These are phyloP conservation scores for Marasmius oreades DNA, from an alignment of 1,284 basidiomycete species.

Conservation along the genomic window DNA sequence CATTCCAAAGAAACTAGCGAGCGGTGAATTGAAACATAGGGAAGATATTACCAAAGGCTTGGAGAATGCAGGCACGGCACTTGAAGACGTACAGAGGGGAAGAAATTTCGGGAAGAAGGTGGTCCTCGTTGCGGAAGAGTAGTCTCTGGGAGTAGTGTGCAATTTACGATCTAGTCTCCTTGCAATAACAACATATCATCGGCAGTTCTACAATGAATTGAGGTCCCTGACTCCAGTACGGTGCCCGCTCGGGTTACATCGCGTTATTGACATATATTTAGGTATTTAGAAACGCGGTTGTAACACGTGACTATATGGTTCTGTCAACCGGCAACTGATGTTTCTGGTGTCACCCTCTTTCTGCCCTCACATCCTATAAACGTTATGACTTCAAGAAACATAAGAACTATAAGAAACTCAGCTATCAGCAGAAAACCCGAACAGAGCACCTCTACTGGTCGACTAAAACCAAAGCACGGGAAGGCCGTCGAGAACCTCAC, in stretches of 20 bases:
- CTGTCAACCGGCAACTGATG: neutral
- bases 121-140: constrained; percentile 28
- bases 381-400: neutral
- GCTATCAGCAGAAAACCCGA: neutral
- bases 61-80: constrained; percentile 34
- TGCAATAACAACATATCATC: neutral
- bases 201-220: too few relatives aligned
- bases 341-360: neutral
- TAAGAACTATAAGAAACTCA: neutral
- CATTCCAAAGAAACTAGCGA: constrained; percentile 38
- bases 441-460: neutral
- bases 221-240: too few relatives aligned
- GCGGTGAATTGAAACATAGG: constrained; percentile 47
- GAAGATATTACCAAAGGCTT: constrained; percentile 40
- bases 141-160: neutral
- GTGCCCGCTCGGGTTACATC: neutral
- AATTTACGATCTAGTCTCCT: neutral
- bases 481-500: neutral
- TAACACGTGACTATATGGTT: neutral
- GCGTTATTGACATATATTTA: neutral
- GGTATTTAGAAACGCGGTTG: neutral
- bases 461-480: neutral
- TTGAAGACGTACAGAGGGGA: constrained; percentile 42
- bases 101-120: constrained; percentile 45
- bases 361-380: neutral